Conservation (phyloP, 1,284 basidiomycete genomes). For the Ceratobasidium sp. region DNA sequence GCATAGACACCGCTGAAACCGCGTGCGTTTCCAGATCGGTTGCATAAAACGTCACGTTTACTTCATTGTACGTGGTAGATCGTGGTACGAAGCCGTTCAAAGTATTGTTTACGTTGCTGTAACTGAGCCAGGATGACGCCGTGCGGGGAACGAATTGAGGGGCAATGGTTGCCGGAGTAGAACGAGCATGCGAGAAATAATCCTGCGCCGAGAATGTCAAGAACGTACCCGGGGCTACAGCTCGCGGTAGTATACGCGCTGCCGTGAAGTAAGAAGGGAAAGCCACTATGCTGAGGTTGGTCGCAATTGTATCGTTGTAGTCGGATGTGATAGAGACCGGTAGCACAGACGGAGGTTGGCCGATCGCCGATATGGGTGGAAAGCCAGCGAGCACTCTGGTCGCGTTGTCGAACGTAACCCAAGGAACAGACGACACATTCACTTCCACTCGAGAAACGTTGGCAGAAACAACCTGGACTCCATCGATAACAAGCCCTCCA, state of each 20-base stretch:
- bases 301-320: conserved; percentile 70
- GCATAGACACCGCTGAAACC: conserved; percentile 71
- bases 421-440: conserved; percentile 64
- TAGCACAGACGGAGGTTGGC: conserved; percentile 49
- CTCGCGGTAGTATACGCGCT: conserved; percentile 66
- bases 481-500: conserved; percentile 69
- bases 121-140: conserved; percentile 58
- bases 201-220: conserved; percentile 20
- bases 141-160: conserved; percentile 38
- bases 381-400: conserved; percentile 71
- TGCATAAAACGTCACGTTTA: conserved; percentile 47
- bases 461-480: conserved; percentile 61
- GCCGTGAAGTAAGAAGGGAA: conserved; percentile 75
- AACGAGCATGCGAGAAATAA: conserved; percentile 33
- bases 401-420: conserved; percentile 71
- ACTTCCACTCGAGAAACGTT: conserved; percentile 63
- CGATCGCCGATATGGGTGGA: conserved; percentile 51
- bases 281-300: conserved; percentile 69
- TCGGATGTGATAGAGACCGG: conserved; percentile 67
- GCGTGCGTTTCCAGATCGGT: conserved; percentile 64
- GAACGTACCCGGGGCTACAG: conserved; percentile 59
- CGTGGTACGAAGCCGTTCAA: conserved; percentile 48
- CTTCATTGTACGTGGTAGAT: conserved; percentile 47
- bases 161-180: conserved; percentile 11
- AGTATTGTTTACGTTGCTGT: conserved; percentile 69